Evolutionary conservation across 1,284 basidiomycete species (phyloP).

Genomic region (Boletus mariae): DNA sequence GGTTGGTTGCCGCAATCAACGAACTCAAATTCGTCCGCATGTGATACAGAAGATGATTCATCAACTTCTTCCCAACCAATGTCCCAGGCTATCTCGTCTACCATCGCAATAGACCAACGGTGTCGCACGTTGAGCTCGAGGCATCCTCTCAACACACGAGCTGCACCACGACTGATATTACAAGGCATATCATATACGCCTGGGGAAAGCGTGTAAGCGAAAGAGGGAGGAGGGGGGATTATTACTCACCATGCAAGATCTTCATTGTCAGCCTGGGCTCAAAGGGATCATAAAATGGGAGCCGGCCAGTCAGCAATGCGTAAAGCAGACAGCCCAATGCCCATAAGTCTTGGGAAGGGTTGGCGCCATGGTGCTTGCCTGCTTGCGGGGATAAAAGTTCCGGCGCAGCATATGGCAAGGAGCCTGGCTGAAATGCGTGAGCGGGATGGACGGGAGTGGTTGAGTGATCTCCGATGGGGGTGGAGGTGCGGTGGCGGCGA

Average conservation of each 20-base stretch:
- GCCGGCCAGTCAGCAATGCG: conserved; percentile 71
- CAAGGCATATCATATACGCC: conserved; percentile 57
- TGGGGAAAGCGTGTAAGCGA: conserved; percentile 27
- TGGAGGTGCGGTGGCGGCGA: conserved; percentile 58
- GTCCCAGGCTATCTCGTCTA: conserved; percentile 77
- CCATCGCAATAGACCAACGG: conserved; percentile 74
- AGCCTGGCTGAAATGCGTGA: conserved; percentile 70
- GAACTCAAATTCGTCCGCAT: conserved; percentile 30
- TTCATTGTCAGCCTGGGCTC: conserved; percentile 90
- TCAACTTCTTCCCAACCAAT: conserved; percentile 65
- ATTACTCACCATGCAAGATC: conserved; percentile 72
- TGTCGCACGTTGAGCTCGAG: conserved; percentile 55
- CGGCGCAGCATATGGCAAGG: conserved; percentile 86
- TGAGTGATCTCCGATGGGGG: conserved; percentile 42
- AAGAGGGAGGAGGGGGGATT: not conserved
- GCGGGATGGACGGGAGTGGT: conserved; percentile 28
- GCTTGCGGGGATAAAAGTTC: conserved; percentile 56
- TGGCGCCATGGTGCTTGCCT: conserved; percentile 29
- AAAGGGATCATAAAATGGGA: conserved; percentile 85
- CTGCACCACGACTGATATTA: conserved; percentile 64
- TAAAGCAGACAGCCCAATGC: conserved; percentile 87
- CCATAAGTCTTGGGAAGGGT: conserved; percentile 90
- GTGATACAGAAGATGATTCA: conserved; percentile 27
- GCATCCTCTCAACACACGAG: conserved; percentile 73
- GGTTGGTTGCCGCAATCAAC: conserved; percentile 17